Base-by-base conservation (phyloP, 495 filamentous ascomycete species). In the Oleoguttula mirabilis region DNA sequence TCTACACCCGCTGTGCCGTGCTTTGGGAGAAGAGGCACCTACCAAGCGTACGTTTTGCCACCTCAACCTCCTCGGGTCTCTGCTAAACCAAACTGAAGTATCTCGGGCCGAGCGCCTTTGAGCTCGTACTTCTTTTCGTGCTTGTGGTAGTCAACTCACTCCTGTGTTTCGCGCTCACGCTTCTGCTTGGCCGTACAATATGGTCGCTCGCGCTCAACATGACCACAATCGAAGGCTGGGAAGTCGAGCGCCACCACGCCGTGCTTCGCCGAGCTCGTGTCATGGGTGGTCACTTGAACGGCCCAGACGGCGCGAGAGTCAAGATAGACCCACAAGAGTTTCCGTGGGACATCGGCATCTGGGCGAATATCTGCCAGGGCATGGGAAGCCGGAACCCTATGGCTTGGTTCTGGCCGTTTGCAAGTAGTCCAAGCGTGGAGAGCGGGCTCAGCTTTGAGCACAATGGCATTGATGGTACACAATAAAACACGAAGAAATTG, bases 141-240 rank as follows among this genome's bases (percentile, higher is more conserved):
- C 63, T 92, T 1, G 50, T 73, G 4, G 52, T 80, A 15, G 57
- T 69, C 4, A 77, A 80, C 45, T 71, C 69, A 21, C 28, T 80
- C 12, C 81, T 80, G 0, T 57, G 76, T 5, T 73, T 92, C 47
- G 73, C 70, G 1, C 65, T 94, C 0, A 62, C 64, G 19, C 64
- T 94, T 27, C 63, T 94, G 0, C 54, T 92, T 0, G 49, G 72
- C 10, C 68, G 77, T 15, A 74, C 70, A 11, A 31, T 80, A 1
- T 80, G 70, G 69, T 66, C 66, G 17, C 50, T 77, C 2, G 63
- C 62, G 7, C 63, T 67, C 19, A 84, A 84, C 45, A 73, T 68
- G 3, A 95, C 88, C 0, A 86, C 84, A 39, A 96, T 98, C 51
- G 90, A 98, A 58, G 71, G 73, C 21, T 95, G 88, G 88, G 87